These are phyloP conservation scores for Byssothecium circinans DNA, from an alignment of 2,329 filamentous ascomycete species.

Conservation along the genomic window DNA sequence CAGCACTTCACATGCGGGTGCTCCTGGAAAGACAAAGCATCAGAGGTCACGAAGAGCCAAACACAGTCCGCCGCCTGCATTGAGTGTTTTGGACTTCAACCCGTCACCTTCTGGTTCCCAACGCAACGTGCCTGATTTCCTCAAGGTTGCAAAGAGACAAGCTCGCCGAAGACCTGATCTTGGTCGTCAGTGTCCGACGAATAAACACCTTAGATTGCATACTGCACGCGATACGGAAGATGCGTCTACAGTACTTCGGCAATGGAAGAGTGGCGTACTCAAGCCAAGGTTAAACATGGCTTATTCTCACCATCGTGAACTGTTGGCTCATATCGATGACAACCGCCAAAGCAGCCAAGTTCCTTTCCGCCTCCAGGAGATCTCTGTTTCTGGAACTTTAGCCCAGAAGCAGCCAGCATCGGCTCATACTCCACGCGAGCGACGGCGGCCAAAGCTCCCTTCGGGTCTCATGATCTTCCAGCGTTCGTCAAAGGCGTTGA, in stretches of 20 bases:
- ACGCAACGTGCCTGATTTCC: slow-evolving; percentile 53
- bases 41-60: slow-evolving; percentile 13
- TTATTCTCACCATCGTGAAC: slow-evolving; percentile 9
- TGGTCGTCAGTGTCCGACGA: slow-evolving; percentile 55
- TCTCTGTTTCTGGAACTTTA: slow-evolving; percentile 1
- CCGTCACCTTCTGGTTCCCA: slow-evolving; percentile 30
- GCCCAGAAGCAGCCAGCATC: background rate
- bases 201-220: slow-evolving; percentile 56
- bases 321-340: slow-evolving; percentile 20
- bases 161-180: slow-evolving; percentile 51
- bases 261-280: slow-evolving; percentile 54
- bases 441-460: background rate
- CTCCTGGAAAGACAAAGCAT: slow-evolving; percentile 9
- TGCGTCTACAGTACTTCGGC: slow-evolving; percentile 51
- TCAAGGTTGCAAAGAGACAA: slow-evolving; percentile 58
- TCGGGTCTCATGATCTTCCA: slow-evolving; percentile 16
- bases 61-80: slow-evolving; percentile 23
- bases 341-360: slow-evolving; percentile 21
- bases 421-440: background rate
- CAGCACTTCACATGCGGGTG: background rate
- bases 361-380: slow-evolving; percentile 1
- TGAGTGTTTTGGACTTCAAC: slow-evolving; percentile 57
- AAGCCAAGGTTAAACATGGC: slow-evolving; percentile 18
- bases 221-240: slow-evolving; percentile 59
- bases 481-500: background rate